A percentile compares a stretch with the other conserved stretches of the same genome.
Conservation (phyloP, 176 grass and related monocot species). For the Tillandsia fasciculata region DNA sequence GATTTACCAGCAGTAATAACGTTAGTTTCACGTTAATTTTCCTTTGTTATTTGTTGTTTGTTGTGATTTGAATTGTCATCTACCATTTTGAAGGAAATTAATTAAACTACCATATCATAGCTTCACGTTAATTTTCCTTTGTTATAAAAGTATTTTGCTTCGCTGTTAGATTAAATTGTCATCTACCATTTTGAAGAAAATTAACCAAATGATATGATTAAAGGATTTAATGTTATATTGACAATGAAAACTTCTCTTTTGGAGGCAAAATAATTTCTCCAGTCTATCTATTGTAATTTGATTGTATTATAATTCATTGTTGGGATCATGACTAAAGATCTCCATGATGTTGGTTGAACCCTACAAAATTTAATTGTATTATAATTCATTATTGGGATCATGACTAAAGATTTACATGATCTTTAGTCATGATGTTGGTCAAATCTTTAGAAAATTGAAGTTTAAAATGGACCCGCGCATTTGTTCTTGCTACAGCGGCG, state of each 20-base stretch:
- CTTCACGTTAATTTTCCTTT: constrained; percentile 2
- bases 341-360: too few species aligned
- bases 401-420: too few species aligned
- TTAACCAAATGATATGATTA: neutral
- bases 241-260: too few species aligned
- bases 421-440: too few species aligned
- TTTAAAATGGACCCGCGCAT: too few species aligned
- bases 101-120: neutral
- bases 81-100: neutral
- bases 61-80: neutral
- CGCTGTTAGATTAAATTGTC: neutral
- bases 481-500: too few species aligned
- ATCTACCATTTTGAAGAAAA: neutral
- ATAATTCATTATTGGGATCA: too few species aligned
- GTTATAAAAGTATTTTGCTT: neutral
- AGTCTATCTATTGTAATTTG: too few species aligned
- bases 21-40: constrained; percentile 28
- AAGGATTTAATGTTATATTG: neutral
- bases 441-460: too few species aligned
- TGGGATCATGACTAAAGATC: neutral
- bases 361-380: too few species aligned
- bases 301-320: too few species aligned
- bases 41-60: neutral
- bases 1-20: constrained; percentile 89
- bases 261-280: too few species aligned